Conservation (phyloP, 2,329 filamentous ascomycete species). For the Aureobasidium lini region DNA sequence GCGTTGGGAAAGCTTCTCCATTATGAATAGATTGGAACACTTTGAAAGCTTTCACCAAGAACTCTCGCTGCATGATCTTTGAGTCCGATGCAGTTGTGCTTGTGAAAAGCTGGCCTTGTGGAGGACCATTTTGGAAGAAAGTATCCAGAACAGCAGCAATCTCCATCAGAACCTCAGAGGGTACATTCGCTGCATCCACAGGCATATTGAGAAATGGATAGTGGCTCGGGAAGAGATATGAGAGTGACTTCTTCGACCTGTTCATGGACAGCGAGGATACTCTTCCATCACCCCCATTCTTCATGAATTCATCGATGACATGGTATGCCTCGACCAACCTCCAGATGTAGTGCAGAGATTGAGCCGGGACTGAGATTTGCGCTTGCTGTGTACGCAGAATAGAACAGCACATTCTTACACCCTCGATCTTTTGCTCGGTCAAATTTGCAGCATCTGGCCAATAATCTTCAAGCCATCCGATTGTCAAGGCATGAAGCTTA, state of each 20-base stretch:
- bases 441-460: conserved; percentile 73
- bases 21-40: conserved; percentile 84
- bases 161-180: conserved; percentile 79
- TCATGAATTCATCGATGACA: conserved; percentile 1
- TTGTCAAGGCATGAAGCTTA: conserved; percentile 43
- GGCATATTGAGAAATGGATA: conserved; percentile 80
- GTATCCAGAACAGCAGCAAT: conserved; percentile 81
- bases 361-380: neutral
- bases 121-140: conserved; percentile 50
- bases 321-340: conserved; percentile 14
- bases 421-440: conserved; percentile 82
- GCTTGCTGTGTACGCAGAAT: conserved; percentile 71
- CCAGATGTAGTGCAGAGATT: conserved; percentile 15
- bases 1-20: conserved; percentile 79
- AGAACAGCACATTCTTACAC: conserved; percentile 88
- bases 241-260: conserved; percentile 44
- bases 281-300: neutral
- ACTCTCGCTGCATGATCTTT: neutral
- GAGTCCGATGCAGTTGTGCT: neutral
- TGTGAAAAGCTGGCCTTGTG: neutral
- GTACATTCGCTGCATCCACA: conserved; percentile 43
- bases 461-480: conserved; percentile 75
- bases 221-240: conserved; percentile 78
- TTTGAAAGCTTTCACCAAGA: conserved; percentile 46
- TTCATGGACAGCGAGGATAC: neutral